Conservation (phyloP, 2,329 filamentous ascomycete genomes). For the Chrysoporthe austroafricana region DNA sequence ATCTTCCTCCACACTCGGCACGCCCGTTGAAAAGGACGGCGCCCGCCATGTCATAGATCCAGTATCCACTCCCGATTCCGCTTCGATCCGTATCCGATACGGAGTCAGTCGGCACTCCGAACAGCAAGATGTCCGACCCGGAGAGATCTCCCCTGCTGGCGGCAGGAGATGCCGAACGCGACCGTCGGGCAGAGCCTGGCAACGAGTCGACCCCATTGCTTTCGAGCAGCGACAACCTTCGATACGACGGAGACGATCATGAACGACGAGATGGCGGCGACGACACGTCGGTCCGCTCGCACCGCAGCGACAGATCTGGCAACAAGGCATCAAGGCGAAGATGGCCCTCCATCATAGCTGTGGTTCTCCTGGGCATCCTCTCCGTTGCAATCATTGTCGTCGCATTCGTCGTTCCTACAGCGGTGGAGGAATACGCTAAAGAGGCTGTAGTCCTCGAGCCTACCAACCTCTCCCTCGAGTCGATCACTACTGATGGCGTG, state of each 20-base stretch:
- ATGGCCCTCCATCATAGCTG: slow-evolving; percentile 81
- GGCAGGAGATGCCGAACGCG: slow-evolving; percentile 37
- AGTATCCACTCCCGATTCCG: not conserved
- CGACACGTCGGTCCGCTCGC: slow-evolving; percentile 38
- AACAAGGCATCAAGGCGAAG: slow-evolving; percentile 50
- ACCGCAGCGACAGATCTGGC: slow-evolving; percentile 30
- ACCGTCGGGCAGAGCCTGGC: slow-evolving; percentile 32
- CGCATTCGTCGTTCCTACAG: slow-evolving; percentile 79
- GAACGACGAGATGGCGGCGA: slow-evolving; percentile 37
- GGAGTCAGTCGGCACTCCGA: slow-evolving; percentile 9
- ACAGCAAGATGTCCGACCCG: slow-evolving; percentile 45
- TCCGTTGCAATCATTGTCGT: slow-evolving; percentile 73
- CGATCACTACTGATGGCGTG: slow-evolving; percentile 78
- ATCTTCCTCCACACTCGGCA: slow-evolving; percentile 5
- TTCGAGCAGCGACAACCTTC: slow-evolving; percentile 40
- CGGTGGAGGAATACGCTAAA: slow-evolving; percentile 84
- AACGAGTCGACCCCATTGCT: slow-evolving; percentile 59
- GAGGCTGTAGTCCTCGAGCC: slow-evolving; percentile 82
- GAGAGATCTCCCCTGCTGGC: slow-evolving; percentile 52
- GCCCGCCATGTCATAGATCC: slow-evolving; percentile 17
- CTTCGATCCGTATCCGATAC: not conserved
- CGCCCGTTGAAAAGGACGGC: slow-evolving; percentile 15
- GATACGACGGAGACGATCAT: slow-evolving; percentile 45
- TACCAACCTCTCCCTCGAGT: slow-evolving; percentile 81
- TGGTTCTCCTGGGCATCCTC: slow-evolving; percentile 65